Conservation (phyloP, 345 rosid genomes). For the Brassica carinata region DNA sequence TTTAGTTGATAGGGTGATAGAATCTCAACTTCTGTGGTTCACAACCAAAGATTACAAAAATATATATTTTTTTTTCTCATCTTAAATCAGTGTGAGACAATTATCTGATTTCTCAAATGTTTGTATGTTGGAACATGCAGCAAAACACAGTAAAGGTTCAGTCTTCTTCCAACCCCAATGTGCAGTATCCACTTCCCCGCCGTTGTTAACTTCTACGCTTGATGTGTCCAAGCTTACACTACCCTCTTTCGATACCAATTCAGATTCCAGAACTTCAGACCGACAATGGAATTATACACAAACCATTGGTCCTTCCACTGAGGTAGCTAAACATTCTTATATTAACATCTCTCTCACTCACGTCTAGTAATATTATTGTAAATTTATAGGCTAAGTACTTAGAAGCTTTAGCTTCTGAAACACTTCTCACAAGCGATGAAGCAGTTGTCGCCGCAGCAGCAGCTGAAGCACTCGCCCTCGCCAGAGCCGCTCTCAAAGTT, state of each 20-base stretch:
- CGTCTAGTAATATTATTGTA: background rate
- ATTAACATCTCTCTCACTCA: background rate
- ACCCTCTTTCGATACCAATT: constrained; percentile 62
- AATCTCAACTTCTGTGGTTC: background rate
- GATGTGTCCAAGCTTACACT: constrained; percentile 81
- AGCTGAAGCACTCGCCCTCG: constrained; percentile 91
- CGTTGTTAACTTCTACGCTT: constrained; percentile 53
- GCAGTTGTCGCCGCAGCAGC: constrained; percentile 87
- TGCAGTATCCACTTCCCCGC: constrained; percentile 62
- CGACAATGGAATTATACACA: constrained; percentile 66
- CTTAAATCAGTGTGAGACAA: background rate
- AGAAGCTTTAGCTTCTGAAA: constrained; percentile 59
- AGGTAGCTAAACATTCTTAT: constrained; percentile 46
- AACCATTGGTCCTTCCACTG: constrained; percentile 53
- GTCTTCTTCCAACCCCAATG: constrained; percentile 62
- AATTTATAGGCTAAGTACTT: constrained; percentile 51
- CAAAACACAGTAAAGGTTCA: constrained; percentile 51
- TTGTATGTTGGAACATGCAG: constrained; percentile 51
- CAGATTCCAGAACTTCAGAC: constrained; percentile 43
- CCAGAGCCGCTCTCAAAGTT: constrained; percentile 82
- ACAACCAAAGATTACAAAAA: background rate
- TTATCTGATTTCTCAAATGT: background rate
- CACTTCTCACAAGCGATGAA: constrained; percentile 77
- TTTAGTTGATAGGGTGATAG: background rate
- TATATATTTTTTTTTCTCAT: too few relatives aligned